These are phyloP conservation scores for Heliocybe sulcata DNA, from an alignment of 1,284 basidiomycete genomes.

Conservation along the genomic window DNA sequence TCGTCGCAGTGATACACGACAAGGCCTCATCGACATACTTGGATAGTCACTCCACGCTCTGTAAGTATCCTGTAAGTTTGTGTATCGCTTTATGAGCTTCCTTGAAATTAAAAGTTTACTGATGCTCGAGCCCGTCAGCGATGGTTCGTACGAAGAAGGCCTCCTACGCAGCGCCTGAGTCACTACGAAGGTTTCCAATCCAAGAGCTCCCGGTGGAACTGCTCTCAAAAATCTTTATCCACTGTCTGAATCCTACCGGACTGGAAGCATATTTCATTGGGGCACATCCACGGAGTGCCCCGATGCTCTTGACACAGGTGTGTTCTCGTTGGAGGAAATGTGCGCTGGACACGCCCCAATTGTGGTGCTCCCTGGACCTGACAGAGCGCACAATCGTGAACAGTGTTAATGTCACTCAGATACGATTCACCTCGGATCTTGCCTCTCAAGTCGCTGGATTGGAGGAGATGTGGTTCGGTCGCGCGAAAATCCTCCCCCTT, in stretches of 20 bases:
- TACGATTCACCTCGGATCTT: too few relatives aligned
- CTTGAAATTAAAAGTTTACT: too few relatives aligned
- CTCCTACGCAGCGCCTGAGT: not conserved
- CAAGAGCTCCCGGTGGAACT: not conserved
- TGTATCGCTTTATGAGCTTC: too few relatives aligned
- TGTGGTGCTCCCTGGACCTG: not conserved
- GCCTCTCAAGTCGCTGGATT: not conserved
- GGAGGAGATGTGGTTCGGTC: not conserved
- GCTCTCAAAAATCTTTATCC: not conserved
- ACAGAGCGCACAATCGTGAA: not conserved
- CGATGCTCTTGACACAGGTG: not conserved
- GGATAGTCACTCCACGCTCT: too few relatives aligned
- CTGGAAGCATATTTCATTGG: not conserved
- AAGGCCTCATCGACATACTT: too few relatives aligned
- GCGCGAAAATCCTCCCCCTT: not conserved
- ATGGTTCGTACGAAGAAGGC: not conserved
- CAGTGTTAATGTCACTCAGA: not conserved
- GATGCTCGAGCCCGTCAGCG: not conserved
- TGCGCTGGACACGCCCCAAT: not conserved
- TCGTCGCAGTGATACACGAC: too few relatives aligned
- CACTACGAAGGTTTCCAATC: not conserved
- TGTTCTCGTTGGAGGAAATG: not conserved
- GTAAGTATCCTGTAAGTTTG: too few relatives aligned
- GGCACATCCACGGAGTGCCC: not conserved
- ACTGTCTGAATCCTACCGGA: not conserved